Percentiles rank a stretch among this genome's conserved stretches.
phyloP scores from a whole-genome alignment of 495 filamentous ascomycete genomes.

The Acidomyces sp. region DNA sequence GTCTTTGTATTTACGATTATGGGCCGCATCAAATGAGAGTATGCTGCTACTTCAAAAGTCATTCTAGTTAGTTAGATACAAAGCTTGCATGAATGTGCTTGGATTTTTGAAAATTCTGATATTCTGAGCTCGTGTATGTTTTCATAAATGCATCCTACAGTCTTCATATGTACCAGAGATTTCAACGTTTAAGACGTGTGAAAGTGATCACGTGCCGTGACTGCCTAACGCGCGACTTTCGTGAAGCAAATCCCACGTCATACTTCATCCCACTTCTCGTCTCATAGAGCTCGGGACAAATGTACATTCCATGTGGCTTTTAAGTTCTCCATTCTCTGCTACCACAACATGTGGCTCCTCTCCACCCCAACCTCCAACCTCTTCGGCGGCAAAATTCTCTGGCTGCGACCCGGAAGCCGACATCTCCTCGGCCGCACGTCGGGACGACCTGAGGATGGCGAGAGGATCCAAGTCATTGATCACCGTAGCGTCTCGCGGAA shows the following conservation, averaged over 20 bases:
- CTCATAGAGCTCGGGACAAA: neutral
- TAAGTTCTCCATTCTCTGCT: neutral
- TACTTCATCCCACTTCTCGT: neutral
- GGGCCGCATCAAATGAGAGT: no score
- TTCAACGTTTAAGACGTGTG: no score
- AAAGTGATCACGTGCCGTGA: neutral
- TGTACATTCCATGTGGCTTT: neutral
- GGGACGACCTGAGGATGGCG: constrained; percentile 5
- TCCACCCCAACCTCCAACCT: constrained; percentile 24
- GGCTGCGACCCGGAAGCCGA: constrained; percentile 27
- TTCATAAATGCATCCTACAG: no score
- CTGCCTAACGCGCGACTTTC: constrained; percentile 1
- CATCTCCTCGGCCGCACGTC: constrained; percentile 29
- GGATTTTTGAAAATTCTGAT: no score
- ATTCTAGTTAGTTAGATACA: no score
- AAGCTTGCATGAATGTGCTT: no score
- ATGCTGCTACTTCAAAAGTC: no score
- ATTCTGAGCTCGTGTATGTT: no score
- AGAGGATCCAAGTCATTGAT: constrained; percentile 29
- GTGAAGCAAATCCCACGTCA: constrained; percentile 1
- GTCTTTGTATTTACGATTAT: no score
- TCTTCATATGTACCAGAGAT: no score
- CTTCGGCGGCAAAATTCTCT: constrained; percentile 27
- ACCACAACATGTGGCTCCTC: constrained; percentile 27
- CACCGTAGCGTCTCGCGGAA: constrained; percentile 76